Conservation (phyloP, 2,329 filamentous ascomycete species). For the Fusarium avenaceum region DNA sequence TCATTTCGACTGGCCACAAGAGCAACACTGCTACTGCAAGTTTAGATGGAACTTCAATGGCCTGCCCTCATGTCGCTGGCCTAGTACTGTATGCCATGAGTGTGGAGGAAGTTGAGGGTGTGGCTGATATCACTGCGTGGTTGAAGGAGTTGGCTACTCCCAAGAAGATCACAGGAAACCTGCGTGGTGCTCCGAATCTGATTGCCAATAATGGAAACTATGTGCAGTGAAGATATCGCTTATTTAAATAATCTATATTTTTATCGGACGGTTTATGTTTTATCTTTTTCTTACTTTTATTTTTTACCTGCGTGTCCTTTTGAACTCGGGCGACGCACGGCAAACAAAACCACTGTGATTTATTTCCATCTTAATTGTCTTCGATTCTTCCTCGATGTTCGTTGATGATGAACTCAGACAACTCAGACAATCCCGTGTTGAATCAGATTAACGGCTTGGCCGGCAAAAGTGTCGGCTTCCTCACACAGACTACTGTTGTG, state of each 20-base stretch:
- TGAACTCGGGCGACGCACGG: too few species aligned
- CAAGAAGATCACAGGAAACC: slow-evolving; percentile 3
- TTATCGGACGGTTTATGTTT: too few species aligned
- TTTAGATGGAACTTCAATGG: slow-evolving; percentile 66
- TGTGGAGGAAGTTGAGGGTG: slow-evolving; percentile 8
- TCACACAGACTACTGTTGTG: neutral
- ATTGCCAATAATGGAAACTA: slow-evolving; percentile 23
- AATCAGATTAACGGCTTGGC: neutral
- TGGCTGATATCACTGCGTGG: slow-evolving; percentile 9
- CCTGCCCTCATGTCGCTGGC: slow-evolving; percentile 66
- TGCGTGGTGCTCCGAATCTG: slow-evolving; percentile 12
- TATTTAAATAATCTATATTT: too few species aligned
- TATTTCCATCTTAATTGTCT: too few species aligned
- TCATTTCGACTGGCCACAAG: slow-evolving; percentile 54
- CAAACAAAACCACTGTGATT: too few species aligned
- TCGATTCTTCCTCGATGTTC: neutral
- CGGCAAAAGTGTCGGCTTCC: neutral
- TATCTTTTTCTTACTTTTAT: too few species aligned
- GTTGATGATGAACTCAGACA: too few species aligned
- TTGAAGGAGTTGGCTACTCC: slow-evolving; percentile 10
- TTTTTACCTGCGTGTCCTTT: too few species aligned
- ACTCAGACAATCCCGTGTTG: too few species aligned
- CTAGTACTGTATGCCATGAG: slow-evolving; percentile 59
- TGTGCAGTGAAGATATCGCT: neutral
- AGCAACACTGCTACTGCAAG: slow-evolving; percentile 53